A percentile compares a stretch with the other conserved stretches of the same genome.
Conservation (phyloP, 2,329 filamentous ascomycete species). For the Lachnellula arida region DNA sequence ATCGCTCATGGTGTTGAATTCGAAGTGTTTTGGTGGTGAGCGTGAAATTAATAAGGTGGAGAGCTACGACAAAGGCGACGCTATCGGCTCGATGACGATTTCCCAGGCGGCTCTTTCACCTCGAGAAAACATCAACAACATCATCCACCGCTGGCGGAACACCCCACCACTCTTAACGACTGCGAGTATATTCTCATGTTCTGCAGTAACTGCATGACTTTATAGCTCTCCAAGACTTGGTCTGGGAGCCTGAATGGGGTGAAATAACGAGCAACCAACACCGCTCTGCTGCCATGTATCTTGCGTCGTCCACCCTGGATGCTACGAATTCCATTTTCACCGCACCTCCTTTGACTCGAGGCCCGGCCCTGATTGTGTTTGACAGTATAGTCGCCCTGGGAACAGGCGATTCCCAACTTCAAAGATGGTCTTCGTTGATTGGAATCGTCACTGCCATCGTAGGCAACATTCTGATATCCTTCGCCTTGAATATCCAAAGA, state of each 20-base stretch:
- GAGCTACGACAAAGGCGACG: not conserved
- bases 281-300: conserved; percentile 26
- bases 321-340: conserved; percentile 11
- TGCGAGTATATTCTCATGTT: conserved; percentile 3
- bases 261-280: conserved; percentile 11
- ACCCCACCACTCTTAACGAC: not conserved
- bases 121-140: not conserved
- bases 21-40: conserved; percentile 6
- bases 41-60: not conserved
- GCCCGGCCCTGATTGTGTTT: not conserved
- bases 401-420: conserved; percentile 45
- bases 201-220: not conserved
- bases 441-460: conserved; percentile 90
- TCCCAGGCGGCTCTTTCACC: not conserved
- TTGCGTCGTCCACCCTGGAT: conserved; percentile 18
- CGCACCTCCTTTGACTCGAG: conserved; percentile 3
- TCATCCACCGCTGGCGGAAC: not conserved
- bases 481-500: conserved; percentile 92
- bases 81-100: not conserved
- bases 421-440: conserved; percentile 87
- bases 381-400: conserved; percentile 1
- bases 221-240: conserved; percentile 2
- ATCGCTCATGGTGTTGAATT: conserved; percentile 47
- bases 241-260: conserved; percentile 17
- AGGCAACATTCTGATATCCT: conserved; percentile 89